Base-by-base conservation (phyloP, 1,284 basidiomycete genomes). In the Cutaneotrichosporon cavernicola region DNA sequence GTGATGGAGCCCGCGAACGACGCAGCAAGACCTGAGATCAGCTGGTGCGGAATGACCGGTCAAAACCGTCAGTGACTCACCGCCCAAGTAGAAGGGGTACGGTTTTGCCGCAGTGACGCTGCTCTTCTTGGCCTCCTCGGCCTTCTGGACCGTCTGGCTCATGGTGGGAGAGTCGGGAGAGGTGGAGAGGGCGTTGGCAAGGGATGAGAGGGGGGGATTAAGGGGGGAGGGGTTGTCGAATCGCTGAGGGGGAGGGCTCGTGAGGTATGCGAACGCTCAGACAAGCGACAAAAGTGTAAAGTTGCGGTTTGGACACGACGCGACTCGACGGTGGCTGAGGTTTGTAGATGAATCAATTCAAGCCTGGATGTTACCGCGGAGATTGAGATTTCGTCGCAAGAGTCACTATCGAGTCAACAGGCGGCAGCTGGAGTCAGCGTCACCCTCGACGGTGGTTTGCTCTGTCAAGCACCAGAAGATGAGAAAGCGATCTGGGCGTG, bases 41-140 rank as follows among this genome's bases (percentile, higher is more conserved):
- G 63, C 53, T 32, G 11, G 34, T 36, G 16, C 51, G 51, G 55
- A 22, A 26, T 26, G 22, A 30, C 5, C 22, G 40, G 4, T 22
- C 40, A n/a, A 46, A 4, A 0, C 5, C n/a, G 8, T 5, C 4
- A 40, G 57, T 58, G 26, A 81, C 84, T 70, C 61, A 88, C 89
- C 89, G 80, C 90, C 89, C 13, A 91, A 82, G 87, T 88, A 91
- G 81, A 90, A 90, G 21, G 90, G 90, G 80, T 91, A 89, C 16
- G 88, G 89, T 79, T 87, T 81, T 16, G 21, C 36, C 31, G 57
- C 40, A 38, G 38, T 26, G 40, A 50, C 46, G 18, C 31, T 13
- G n/a, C 36, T 16, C 5, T n/a, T 30, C 63, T 56, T 43, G 49
- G 34, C 53, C 21, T 55, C 30, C 55, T 36, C 56, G 53, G 51